Evolutionary conservation across 306 rosid species (phyloP).

Genomic region (Glycyrrhiza uralensis): DNA sequence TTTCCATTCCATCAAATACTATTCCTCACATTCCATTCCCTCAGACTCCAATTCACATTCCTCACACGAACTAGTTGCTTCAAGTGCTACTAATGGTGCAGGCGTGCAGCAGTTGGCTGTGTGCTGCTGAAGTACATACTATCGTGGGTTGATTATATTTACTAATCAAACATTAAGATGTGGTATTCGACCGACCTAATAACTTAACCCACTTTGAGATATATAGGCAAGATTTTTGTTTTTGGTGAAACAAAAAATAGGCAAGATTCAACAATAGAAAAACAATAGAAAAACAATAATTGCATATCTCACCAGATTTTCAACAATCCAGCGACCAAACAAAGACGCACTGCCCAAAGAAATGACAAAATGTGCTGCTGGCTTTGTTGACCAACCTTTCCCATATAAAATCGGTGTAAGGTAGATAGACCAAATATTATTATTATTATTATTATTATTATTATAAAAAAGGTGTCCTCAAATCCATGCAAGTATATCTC

Average conservation of each 20-base stretch:
- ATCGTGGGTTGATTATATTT: not conserved
- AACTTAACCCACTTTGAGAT: not conserved
- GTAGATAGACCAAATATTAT: not conserved
- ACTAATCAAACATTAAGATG: not conserved
- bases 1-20: too few species aligned
- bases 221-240: not conserved
- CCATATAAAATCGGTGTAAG: not conserved
- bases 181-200: not conserved
- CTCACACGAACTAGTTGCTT: not conserved
- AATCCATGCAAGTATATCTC: not conserved
- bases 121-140: not conserved
- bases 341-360: not conserved
- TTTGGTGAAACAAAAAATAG: too few species aligned
- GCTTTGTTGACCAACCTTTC: not conserved
- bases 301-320: not conserved
- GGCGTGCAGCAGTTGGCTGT: not conserved
- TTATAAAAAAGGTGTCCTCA: not conserved
- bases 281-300: not conserved
- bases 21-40: too few species aligned
- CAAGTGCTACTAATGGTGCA: not conserved
- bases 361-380: not conserved
- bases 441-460: not conserved
- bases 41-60: too few species aligned
- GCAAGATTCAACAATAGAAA: not conserved
- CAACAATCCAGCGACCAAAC: not conserved